Evolutionary conservation across 805 yeast species (phyloP).

Genomic region (Spathaspora passalidarum): DNA sequence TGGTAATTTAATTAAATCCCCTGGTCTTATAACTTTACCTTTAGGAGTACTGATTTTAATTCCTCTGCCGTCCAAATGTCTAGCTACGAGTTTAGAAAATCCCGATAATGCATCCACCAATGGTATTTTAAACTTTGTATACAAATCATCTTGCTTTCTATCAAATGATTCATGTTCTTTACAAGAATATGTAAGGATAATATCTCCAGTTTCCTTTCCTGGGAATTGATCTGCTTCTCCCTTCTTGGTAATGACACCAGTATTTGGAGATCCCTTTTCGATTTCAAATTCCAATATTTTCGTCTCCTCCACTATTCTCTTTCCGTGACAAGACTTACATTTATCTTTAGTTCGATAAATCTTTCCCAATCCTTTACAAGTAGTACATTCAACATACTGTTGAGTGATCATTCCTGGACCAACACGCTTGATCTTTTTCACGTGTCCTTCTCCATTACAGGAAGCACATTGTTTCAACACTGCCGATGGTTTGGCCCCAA

Average conservation of each 20-base stretch:
- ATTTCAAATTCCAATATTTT: slow-evolving; percentile 76
- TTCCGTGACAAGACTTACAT: slow-evolving; percentile 77
- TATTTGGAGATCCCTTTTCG: slow-evolving; percentile 63
- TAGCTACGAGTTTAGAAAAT: slow-evolving; percentile 58
- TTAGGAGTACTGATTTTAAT: slow-evolving; percentile 60
- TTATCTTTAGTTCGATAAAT: slow-evolving; percentile 59
- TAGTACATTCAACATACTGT: slow-evolving; percentile 56
- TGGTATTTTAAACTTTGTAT: slow-evolving; percentile 56
- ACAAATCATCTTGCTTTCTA: slow-evolving; percentile 63
- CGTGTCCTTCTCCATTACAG: slow-evolving; percentile 73
- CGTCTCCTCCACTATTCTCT: slow-evolving; percentile 56
- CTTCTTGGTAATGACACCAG: slow-evolving; percentile 56
- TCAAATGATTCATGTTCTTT: slow-evolving; percentile 47
- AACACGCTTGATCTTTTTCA: slow-evolving; percentile 56
- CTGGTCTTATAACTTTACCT: slow-evolving; percentile 82
- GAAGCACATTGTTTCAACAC: slow-evolving; percentile 51
- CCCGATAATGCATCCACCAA: slow-evolving; percentile 86
- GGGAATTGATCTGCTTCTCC: slow-evolving; percentile 78
- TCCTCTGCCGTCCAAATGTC: slow-evolving; percentile 79
- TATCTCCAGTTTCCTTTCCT: slow-evolving; percentile 75
- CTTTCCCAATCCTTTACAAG: slow-evolving; percentile 72
- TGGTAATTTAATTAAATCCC: slow-evolving; percentile 58
- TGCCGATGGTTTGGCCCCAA: slow-evolving; percentile 68
- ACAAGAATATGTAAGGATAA: slow-evolving; percentile 58
- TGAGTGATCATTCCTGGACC: slow-evolving; percentile 76